Conservation (phyloP, 1,139 yeast genomes). For the Hemisphaericaspora lyxosophila region DNA sequence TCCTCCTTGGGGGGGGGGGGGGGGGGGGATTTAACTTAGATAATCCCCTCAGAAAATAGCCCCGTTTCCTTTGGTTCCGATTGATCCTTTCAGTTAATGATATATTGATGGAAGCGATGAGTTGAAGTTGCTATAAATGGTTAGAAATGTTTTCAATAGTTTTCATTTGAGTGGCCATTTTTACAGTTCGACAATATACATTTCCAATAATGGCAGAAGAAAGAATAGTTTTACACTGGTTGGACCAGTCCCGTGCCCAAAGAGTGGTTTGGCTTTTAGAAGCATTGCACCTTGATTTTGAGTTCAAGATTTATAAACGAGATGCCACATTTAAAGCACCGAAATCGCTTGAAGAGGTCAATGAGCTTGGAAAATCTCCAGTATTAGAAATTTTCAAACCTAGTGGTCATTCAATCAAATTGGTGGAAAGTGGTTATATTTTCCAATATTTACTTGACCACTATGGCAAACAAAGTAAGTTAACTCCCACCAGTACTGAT, state of each 20-base stretch:
- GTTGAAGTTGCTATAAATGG: too few species aligned
- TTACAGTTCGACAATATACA: too few species aligned
- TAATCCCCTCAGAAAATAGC: too few species aligned
- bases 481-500: slow-evolving; percentile 25
- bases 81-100: too few species aligned
- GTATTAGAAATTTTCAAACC: slow-evolving; percentile 33
- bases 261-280: slow-evolving; percentile 42
- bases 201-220: background rate
- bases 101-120: too few species aligned
- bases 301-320: slow-evolving; percentile 33
- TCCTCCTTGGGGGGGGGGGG: too few species aligned
- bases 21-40: too few species aligned
- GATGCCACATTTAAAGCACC: slow-evolving; percentile 35
- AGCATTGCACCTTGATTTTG: slow-evolving; percentile 35
- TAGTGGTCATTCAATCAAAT: slow-evolving; percentile 22
- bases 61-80: too few species aligned
- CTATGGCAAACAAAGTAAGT: slow-evolving; percentile 28
- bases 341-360: slow-evolving; percentile 30
- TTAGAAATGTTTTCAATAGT: too few species aligned
- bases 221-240: slow-evolving; percentile 27
- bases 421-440: slow-evolving; percentile 45
- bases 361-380: slow-evolving; percentile 45
- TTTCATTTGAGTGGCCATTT: too few species aligned
- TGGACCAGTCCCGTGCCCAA: slow-evolving; percentile 39
- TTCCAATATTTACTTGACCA: slow-evolving; percentile 29